Evolutionary conservation across 1,284 basidiomycete species (phyloP).

Genomic region (Thecaphora thlaspeos): DNA sequence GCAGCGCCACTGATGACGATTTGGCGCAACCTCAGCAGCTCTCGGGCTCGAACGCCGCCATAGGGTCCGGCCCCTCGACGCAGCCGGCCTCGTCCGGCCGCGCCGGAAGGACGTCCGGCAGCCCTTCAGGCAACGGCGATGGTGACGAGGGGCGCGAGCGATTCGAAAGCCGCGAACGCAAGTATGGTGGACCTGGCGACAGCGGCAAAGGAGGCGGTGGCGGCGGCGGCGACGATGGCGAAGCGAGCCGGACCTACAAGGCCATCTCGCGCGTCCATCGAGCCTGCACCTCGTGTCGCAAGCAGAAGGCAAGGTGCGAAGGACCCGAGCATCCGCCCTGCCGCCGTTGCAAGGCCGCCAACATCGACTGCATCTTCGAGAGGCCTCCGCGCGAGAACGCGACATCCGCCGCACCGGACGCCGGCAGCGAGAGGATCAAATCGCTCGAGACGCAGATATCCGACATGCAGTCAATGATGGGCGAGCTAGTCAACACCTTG

Average conservation of each 20-base stretch:
- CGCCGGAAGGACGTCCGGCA: too few species aligned
- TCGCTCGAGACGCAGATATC: conserved; percentile 24
- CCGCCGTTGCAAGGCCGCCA: conserved; percentile 80
- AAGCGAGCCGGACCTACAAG: conserved; percentile 31
- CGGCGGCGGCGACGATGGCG: neutral
- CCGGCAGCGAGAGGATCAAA: conserved; percentile 59
- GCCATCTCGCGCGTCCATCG: conserved; percentile 34
- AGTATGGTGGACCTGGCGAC: too few species aligned
- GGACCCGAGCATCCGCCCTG: conserved; percentile 69
- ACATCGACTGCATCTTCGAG: conserved; percentile 82
- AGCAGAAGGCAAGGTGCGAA: conserved; percentile 36
- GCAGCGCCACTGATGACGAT: too few species aligned
- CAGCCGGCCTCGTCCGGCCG: too few species aligned
- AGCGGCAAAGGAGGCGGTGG: conserved; percentile 5
- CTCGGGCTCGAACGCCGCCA: too few species aligned
- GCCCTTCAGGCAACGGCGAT: too few species aligned
- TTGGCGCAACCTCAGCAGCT: too few species aligned
- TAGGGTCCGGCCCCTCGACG: too few species aligned
- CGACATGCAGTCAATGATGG: conserved; percentile 31
- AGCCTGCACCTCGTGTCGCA: conserved; percentile 41
- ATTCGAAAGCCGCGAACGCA: too few species aligned
- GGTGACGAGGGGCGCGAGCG: too few species aligned
- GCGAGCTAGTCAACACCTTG: conserved; percentile 28
- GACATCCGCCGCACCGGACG: conserved; percentile 57
- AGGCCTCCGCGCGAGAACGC: conserved; percentile 79